A percentile compares a stretch with the other conserved stretches of the same genome.
phyloP scores from a whole-genome alignment of 768 basidiomycete genomes.

The Agaricus blazei region DNA sequence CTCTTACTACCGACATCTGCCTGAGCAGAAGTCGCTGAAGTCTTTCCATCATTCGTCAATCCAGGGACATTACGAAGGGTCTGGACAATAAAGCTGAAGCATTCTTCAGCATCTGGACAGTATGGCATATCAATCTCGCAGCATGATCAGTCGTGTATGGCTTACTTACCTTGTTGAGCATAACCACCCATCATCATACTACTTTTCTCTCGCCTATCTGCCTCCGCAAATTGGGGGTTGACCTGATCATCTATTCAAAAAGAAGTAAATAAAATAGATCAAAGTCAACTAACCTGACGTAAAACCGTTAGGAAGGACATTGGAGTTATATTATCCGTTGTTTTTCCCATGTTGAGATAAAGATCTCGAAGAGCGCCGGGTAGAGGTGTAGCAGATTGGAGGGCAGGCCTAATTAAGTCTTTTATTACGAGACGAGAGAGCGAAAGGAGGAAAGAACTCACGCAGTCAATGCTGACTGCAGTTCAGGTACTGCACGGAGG shows the following conservation, averaged over 20 bases:
- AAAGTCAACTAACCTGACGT: slow-evolving; percentile 37
- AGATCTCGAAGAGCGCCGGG: slow-evolving; percentile 60
- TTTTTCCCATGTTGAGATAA: slow-evolving; percentile 67
- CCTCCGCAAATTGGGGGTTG: slow-evolving; percentile 89
- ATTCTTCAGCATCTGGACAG: slow-evolving; percentile 82
- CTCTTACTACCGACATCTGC: slow-evolving; percentile 33
- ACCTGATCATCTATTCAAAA: slow-evolving; percentile 28
- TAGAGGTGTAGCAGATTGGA: slow-evolving; percentile 36
- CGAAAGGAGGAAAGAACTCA: slow-evolving; percentile 25
- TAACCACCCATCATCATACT: slow-evolving; percentile 39
- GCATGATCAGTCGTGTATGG: slow-evolving; percentile 15
- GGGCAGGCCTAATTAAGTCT: slow-evolving; percentile 22
- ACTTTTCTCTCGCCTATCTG: slow-evolving; percentile 38
- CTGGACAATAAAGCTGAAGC: slow-evolving; percentile 72
- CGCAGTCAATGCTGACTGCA: slow-evolving; percentile 65
- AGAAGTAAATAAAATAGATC: too few relatives aligned
- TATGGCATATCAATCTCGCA: neutral
- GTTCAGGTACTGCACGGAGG: slow-evolving; percentile 88
- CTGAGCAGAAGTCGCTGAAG: slow-evolving; percentile 19
- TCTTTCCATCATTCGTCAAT: slow-evolving; percentile 27
- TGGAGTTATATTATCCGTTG: slow-evolving; percentile 74
- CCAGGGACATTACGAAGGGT: slow-evolving; percentile 69
- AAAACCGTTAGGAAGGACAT: slow-evolving; percentile 61
- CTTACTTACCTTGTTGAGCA: slow-evolving; percentile 68
- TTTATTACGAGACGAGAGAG: neutral